phyloP scores from a whole-genome alignment of 371 early-diverging fungal species.

The Gilbertella persicaria region DNA sequence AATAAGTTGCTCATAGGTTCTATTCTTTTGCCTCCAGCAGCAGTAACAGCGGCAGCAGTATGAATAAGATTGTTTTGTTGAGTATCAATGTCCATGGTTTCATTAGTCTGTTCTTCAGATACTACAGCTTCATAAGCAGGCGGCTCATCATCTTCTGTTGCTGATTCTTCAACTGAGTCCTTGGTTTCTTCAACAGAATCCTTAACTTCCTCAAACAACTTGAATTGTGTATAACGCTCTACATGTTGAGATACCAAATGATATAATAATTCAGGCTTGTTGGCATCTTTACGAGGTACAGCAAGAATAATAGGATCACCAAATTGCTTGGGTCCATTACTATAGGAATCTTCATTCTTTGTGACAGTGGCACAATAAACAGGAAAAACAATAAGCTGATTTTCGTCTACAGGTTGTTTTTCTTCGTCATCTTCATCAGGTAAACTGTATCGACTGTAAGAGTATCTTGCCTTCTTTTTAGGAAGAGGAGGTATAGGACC shows the following conservation, averaged over 20 bases:
- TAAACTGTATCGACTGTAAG: conserved; percentile 4
- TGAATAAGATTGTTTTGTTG: conserved; percentile 38
- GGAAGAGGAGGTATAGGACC: conserved; percentile 26
- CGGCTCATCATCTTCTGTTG: conserved; percentile 2
- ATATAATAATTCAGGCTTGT: conserved; percentile 26
- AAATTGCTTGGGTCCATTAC: conserved; percentile 24
- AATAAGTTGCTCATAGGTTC: conserved; percentile 46
- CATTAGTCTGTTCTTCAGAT: not conserved
- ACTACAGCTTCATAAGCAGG: conserved; percentile 4
- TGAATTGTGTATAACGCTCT: conserved; percentile 40
- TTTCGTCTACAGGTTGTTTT: conserved; percentile 16
- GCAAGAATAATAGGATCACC: conserved; percentile 45
- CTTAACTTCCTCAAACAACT: conserved; percentile 45
- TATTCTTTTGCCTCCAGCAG: conserved; percentile 39
- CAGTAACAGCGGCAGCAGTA: conserved; percentile 49
- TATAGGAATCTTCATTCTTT: conserved; percentile 7
- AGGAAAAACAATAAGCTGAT: conserved; percentile 40
- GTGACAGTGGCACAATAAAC: conserved; percentile 38
- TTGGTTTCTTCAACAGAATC: not conserved
- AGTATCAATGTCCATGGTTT: conserved; percentile 19
- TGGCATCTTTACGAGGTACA: conserved; percentile 34
- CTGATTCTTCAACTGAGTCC: not conserved
- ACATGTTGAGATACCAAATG: conserved; percentile 33
- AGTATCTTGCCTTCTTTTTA: conserved; percentile 12
- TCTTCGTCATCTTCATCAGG: conserved; percentile 10